A percentile compares a stretch with the other conserved stretches of the same genome.
Evolutionary conservation across 805 yeast species (phyloP).

Genomic region (Zygoascus ofunaensis): DNA sequence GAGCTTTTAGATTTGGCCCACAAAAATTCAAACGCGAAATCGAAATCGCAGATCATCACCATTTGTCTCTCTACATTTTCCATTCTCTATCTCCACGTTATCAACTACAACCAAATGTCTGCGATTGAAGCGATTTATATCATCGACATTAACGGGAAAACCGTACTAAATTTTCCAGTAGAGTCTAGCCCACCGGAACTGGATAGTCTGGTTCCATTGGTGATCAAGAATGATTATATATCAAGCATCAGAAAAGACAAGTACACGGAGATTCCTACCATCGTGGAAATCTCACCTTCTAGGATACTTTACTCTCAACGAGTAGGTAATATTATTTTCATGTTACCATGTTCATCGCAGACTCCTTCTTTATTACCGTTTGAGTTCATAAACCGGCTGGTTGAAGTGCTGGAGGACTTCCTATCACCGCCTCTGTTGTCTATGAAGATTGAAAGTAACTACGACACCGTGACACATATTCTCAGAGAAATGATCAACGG

Average conservation of each 20-base stretch:
- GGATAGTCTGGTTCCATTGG: constrained; percentile 22
- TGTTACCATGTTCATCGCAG: constrained; percentile 24
- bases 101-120: too few species aligned
- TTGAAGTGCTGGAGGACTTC: constrained; percentile 47
- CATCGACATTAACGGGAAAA: constrained; percentile 34
- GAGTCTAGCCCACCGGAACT: constrained; percentile 28
- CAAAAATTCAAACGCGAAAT: too few species aligned
- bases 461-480: constrained; percentile 60
- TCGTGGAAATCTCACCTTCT: constrained; percentile 21
- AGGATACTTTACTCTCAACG: constrained; percentile 24
- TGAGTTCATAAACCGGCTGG: constrained; percentile 42
- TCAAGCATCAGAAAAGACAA: constrained; percentile 1
- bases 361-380: constrained; percentile 47
- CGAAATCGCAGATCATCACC: too few species aligned
- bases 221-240: constrained; percentile 9
- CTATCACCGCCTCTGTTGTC: constrained; percentile 49
- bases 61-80: too few species aligned
- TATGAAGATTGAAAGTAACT: constrained; percentile 54
- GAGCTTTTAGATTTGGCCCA: too few species aligned
- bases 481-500: constrained; percentile 72
- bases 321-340: constrained; percentile 20
- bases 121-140: constrained; percentile 34
- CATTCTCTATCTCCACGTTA: too few species aligned
- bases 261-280: constrained; percentile 8
- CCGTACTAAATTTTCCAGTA: constrained; percentile 33